Evolutionary conservation across 2,329 filamentous ascomycete species (phyloP), one percentile per base, ranked within the genome.

Genomic region (Rachicladosporium sp.): DNA sequence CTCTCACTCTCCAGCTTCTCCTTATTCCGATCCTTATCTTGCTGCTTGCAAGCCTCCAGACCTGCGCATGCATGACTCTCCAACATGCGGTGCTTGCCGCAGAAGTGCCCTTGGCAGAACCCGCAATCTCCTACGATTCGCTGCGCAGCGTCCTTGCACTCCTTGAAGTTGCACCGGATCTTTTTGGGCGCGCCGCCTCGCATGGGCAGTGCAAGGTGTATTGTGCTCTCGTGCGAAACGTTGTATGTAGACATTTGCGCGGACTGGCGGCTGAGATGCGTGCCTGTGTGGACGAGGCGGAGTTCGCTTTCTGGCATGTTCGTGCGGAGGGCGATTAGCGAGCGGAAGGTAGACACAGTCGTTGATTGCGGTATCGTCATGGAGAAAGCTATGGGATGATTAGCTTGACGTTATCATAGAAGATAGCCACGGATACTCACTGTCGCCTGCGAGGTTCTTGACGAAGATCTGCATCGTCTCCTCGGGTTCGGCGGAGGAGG

Each of bases 41-140:
- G 87, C 70, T 93, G 91, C 74, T 95, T 94, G 74, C 89, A 95
- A 66, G 94, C 84, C 70, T 96, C 91, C 42, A 98, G 70, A 31
- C 87, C 87, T 48, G 76, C 78, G 68, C 91, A 98, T 67, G 85
- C 85, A 68, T 98, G 91, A 53, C 89, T 84, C 65, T 98, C 91
- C 48, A 96, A 66, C 66, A 96, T 74, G 41, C 91, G 76, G 66
- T 98, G 91, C 69, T 87, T 93, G 53, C 85, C 85, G 66, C 91
- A 98, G 70, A 85, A 96, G 61, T 93, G 84, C 34, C 88, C 87
- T 41, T 81, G 72, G 69, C 91, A 98, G 71, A 96, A 96, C 45
- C 79, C 81, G 66, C 91, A 98, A 68, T 96, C 89, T 40, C 91
- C 91, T 43, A 95, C 84, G 56, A 98, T 95, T 49, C 85, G 81